Conservation (phyloP, 2,329 filamentous ascomycete genomes). For the Botrytis tulipae region DNA sequence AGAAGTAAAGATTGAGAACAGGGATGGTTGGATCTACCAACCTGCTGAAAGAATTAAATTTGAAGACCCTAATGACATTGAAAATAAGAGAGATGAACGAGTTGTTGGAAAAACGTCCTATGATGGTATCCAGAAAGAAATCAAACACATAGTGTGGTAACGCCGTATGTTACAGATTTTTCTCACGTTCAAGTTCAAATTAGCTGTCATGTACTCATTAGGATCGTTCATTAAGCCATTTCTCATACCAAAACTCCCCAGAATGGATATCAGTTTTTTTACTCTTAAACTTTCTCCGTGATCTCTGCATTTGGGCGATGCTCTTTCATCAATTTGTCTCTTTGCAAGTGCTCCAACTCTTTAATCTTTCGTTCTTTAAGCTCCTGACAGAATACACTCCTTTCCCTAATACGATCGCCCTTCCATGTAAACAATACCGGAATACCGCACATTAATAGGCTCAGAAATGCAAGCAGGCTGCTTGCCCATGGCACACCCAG, state of each 20-base stretch:
- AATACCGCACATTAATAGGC: constrained; percentile 48
- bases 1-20: not conserved
- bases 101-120: too few relatives aligned
- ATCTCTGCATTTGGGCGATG: not conserved
- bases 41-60: not conserved
- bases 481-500: constrained; percentile 48
- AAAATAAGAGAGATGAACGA: not conserved
- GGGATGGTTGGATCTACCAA: not conserved
- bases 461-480: constrained; percentile 49
- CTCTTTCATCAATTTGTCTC: constrained; percentile 20
- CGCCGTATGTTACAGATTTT: not conserved
- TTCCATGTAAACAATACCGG: constrained; percentile 52
- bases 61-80: not conserved
- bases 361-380: constrained; percentile 42
- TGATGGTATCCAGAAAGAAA: not conserved
- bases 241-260: not conserved
- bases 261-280: not conserved
- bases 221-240: not conserved
- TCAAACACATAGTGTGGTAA: not conserved
- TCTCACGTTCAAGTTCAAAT: not conserved
- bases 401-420: constrained; percentile 47
- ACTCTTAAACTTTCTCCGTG: constrained; percentile 14
- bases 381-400: constrained; percentile 51
- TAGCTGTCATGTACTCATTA: not conserved
- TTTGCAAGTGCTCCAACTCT: constrained; percentile 32